phyloP scores from a whole-genome alignment of 495 filamentous ascomycete species.

The Penicillium nucicola region DNA sequence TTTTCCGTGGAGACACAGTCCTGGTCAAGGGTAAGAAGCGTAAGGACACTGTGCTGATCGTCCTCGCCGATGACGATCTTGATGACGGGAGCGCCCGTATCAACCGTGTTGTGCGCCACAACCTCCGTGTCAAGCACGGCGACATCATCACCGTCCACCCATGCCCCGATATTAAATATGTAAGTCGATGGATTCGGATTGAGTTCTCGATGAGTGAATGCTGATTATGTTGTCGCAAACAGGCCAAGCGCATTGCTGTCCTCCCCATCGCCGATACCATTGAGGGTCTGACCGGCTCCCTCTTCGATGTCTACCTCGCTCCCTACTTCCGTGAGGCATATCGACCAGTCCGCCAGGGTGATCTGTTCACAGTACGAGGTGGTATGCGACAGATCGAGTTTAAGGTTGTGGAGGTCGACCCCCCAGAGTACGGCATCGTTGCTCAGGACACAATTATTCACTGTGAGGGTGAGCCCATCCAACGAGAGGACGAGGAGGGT shows the following conservation, averaged over 20 bases:
- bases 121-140: slow-evolving; percentile 96
- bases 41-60: slow-evolving; percentile 97
- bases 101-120: slow-evolving; percentile 97
- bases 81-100: slow-evolving; percentile 95
- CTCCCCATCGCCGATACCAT: slow-evolving; percentile 98
- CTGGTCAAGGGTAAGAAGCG: slow-evolving; percentile 99
- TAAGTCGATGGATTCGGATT: slow-evolving; percentile 41
- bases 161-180: slow-evolving; percentile 99
- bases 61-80: slow-evolving; percentile 94
- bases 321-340: slow-evolving; percentile 99
- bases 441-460: slow-evolving; percentile 98
- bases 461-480: slow-evolving; percentile 97
- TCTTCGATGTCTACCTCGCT: slow-evolving; percentile 98
- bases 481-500: slow-evolving; percentile 97
- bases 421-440: slow-evolving; percentile 96
- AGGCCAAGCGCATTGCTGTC: slow-evolving; percentile 99
- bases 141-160: slow-evolving; percentile 95
- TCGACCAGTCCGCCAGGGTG: slow-evolving; percentile 91
- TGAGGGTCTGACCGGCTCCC: slow-evolving; percentile 92
- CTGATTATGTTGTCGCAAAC: slow-evolving; percentile 10
- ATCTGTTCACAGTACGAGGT: slow-evolving; percentile 94
- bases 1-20: slow-evolving; percentile 98
- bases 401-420: slow-evolving; percentile 98
- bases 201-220: background rate
- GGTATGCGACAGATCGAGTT: slow-evolving; percentile 99